Conservation (phyloP, 805 yeast species). For the Yamadazyma olivae region DNA sequence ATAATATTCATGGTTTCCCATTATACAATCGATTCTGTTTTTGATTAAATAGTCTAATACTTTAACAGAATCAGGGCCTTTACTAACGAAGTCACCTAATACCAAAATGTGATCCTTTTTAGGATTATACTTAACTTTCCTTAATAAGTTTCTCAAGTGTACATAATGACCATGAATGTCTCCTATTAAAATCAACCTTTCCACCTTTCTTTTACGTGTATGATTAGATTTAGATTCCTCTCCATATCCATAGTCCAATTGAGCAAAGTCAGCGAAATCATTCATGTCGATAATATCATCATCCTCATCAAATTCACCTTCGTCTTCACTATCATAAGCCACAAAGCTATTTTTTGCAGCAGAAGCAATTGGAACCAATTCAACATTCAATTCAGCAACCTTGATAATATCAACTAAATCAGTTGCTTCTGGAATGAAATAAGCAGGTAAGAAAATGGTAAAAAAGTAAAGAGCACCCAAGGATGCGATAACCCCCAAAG, state of each 20-base stretch:
- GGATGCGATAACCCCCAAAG: constrained; percentile 12
- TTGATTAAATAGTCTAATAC: constrained; percentile 65
- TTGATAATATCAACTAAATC: constrained; percentile 22
- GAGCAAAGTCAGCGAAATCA: constrained; percentile 8
- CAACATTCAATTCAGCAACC: constrained; percentile 21
- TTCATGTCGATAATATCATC: constrained; percentile 11
- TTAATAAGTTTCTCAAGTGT: constrained; percentile 52
- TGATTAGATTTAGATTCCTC: not conserved
- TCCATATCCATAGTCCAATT: constrained; percentile 8
- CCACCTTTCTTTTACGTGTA: constrained; percentile 13
- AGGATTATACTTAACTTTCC: constrained; percentile 44
- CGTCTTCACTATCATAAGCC: not conserved
- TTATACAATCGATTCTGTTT: constrained; percentile 62
- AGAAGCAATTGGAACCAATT: constrained; percentile 22
- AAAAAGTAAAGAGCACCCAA: constrained; percentile 24
- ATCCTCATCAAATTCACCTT: not conserved
- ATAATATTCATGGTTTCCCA: constrained; percentile 88
- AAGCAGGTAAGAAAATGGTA: constrained; percentile 29
- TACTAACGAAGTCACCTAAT: constrained; percentile 82
- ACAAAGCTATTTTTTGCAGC: not conserved
- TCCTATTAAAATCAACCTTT: constrained; percentile 69
- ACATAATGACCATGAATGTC: constrained; percentile 82
- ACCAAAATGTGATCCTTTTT: constrained; percentile 59
- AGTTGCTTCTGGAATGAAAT: constrained; percentile 32
- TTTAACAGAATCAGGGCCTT: constrained; percentile 73